phyloP scores from a whole-genome alignment of 805 yeast species.

The Danielia reshetovae region DNA sequence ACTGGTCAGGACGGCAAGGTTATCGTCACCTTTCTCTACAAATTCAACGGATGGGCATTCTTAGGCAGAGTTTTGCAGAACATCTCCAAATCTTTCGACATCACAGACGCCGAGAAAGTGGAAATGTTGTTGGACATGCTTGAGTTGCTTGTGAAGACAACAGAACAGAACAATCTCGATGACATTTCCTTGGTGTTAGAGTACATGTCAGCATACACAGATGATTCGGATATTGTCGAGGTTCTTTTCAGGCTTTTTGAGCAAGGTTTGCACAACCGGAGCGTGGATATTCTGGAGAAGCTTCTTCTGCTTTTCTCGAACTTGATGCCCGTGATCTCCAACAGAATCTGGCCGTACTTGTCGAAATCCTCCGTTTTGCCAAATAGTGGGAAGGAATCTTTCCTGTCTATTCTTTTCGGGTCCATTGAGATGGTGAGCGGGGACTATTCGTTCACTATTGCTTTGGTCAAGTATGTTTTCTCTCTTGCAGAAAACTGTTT shows the following conservation, averaged over 20 bases:
- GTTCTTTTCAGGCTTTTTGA: conserved; percentile 65
- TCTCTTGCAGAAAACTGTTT: conserved; percentile 51
- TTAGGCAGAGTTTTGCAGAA: conserved; percentile 76
- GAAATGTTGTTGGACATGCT: conserved; percentile 46
- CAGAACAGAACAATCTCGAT: conserved; percentile 34
- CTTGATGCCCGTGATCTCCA: conserved; percentile 48
- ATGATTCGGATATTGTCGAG: conserved; percentile 57
- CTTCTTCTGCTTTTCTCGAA: conserved; percentile 49
- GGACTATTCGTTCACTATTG: conserved; percentile 58
- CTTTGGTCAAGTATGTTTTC: conserved; percentile 53
- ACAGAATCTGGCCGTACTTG: conserved; percentile 76
- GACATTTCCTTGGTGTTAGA: conserved; percentile 27
- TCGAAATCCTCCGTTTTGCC: conserved; percentile 64
- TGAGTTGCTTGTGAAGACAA: conserved; percentile 46
- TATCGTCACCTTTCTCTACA: conserved; percentile 63
- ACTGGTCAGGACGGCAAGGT: conserved; percentile 31
- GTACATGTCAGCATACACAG: conserved; percentile 45
- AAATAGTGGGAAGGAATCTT: conserved; percentile 57
- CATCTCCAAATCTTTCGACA: conserved; percentile 39
- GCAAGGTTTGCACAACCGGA: conserved; percentile 56
- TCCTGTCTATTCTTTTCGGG: conserved; percentile 58
- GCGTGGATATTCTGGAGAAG: conserved; percentile 41
- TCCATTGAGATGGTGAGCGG: conserved; percentile 70
- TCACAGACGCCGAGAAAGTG: conserved; percentile 33
- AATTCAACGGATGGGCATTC: conserved; percentile 83